Evolutionary conservation across 1,139 yeast genomes (phyloP).

Genomic region (Scheffersomyces cryptocercus): DNA sequence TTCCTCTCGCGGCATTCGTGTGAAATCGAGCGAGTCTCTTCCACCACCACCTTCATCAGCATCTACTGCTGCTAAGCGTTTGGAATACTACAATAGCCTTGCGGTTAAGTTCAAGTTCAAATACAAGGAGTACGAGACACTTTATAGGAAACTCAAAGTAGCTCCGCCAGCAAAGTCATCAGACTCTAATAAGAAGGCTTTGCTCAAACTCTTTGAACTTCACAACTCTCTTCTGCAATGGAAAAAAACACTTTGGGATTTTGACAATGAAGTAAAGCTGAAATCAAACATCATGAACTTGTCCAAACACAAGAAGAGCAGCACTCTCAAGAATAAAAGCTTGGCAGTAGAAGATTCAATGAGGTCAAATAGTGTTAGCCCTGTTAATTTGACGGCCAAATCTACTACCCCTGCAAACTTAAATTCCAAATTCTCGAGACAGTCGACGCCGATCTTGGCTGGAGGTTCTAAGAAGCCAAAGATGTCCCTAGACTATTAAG

Average conservation of each 20-base stretch:
- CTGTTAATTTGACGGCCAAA: constrained; percentile 2
- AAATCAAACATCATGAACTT: constrained; percentile 36
- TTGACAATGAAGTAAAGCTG: constrained; percentile 33
- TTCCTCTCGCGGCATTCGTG: not conserved
- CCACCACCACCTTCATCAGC: constrained; percentile 1
- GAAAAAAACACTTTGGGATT: constrained; percentile 30
- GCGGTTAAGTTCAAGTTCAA: constrained; percentile 37
- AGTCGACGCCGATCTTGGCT: not conserved
- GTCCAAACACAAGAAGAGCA: constrained; percentile 34
- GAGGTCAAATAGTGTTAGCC: constrained; percentile 7
- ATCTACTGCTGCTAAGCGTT: constrained; percentile 17
- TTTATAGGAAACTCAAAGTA: constrained; percentile 23
- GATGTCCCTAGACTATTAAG: constrained; percentile 13
- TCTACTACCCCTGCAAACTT: constrained; percentile 7
- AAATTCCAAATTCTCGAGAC: constrained; percentile 1
- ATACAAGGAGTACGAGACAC: constrained; percentile 40
- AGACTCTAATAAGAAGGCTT: constrained; percentile 18
- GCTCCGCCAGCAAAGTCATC: constrained; percentile 5
- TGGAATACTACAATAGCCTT: constrained; percentile 27
- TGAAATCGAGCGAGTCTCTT: not conserved
- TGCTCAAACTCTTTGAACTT: constrained; percentile 23
- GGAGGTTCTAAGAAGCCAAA: constrained; percentile 6
- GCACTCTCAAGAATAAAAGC: not conserved
- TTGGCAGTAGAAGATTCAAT: constrained; percentile 3
- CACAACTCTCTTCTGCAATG: constrained; percentile 26